Evolutionary conservation across 2,329 filamentous ascomycete genomes (phyloP).

Genomic region (Ceratocystis cubensis): DNA sequence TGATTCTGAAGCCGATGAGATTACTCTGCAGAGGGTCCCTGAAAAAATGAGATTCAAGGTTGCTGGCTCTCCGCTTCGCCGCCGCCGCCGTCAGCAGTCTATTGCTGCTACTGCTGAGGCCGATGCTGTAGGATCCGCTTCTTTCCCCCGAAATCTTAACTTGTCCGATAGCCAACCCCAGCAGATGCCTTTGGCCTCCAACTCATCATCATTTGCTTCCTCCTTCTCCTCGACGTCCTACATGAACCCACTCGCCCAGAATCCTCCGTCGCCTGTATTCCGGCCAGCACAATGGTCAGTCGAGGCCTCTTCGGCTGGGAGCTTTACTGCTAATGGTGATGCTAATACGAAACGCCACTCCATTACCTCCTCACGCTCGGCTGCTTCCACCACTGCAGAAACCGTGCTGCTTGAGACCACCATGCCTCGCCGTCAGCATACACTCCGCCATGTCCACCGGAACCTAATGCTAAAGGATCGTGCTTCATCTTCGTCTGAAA

Average conservation of each 20-base stretch:
- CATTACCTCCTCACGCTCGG: conserved; percentile 12
- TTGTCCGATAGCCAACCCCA: conserved; percentile 2
- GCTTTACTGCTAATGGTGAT: background rate
- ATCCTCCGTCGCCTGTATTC: conserved; percentile 16
- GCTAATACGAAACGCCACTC: conserved; percentile 16
- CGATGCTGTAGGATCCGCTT: background rate
- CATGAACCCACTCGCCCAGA: conserved; percentile 14
- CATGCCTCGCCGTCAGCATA: conserved; percentile 36
- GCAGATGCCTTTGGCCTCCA: conserved; percentile 11
- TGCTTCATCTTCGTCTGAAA: conserved; percentile 31
- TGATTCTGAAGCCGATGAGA: background rate
- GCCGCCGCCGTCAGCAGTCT: background rate
- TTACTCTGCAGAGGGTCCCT: background rate
- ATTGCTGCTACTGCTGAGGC: background rate
- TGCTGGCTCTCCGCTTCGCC: background rate
- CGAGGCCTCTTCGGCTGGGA: conserved; percentile 9
- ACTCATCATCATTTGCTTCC: background rate
- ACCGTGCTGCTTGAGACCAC: conserved; percentile 24
- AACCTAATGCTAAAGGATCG: conserved; percentile 41
- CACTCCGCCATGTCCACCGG: conserved; percentile 45
- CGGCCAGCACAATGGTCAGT: conserved; percentile 3
- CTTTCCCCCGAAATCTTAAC: no score
- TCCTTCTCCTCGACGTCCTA: conserved; percentile 11
- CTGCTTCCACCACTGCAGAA: background rate
- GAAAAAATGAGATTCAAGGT: background rate